Evolutionary conservation across 306 rosid genomes (phyloP).

Genomic region (Malus asiatica): DNA sequence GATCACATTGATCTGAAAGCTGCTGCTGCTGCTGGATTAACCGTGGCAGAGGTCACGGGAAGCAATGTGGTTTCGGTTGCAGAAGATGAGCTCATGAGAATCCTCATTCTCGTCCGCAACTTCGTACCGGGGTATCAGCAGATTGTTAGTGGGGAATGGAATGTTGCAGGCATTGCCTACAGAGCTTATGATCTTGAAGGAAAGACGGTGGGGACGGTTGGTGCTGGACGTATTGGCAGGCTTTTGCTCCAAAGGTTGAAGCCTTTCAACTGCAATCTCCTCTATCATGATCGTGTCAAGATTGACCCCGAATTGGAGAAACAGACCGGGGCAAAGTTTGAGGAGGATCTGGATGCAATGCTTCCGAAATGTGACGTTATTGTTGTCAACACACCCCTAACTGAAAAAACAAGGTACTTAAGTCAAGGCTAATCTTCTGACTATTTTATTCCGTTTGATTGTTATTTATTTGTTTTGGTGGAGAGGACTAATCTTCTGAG

Average conservation of each 20-base stretch:
- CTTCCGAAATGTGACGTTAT: slow-evolving; percentile 86
- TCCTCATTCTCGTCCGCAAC: slow-evolving; percentile 80
- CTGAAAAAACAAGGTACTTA: slow-evolving; percentile 79
- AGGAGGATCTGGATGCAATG: slow-evolving; percentile 93
- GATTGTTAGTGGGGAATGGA: slow-evolving; percentile 74
- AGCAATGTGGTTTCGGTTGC: slow-evolving; percentile 91
- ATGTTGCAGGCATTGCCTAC: slow-evolving; percentile 85
- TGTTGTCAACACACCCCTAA: slow-evolving; percentile 87
- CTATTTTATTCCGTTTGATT: background rate
- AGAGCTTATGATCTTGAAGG: slow-evolving; percentile 96
- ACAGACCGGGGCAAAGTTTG: slow-evolving; percentile 71
- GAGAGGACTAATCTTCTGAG: background rate
- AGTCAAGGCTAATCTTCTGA: background rate
- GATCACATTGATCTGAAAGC: slow-evolving; percentile 89
- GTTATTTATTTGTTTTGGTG: no score
- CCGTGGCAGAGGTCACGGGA: slow-evolving; percentile 97
- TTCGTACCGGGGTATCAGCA: slow-evolving; percentile 82
- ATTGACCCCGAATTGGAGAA: slow-evolving; percentile 69
- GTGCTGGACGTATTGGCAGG: slow-evolving; percentile 81
- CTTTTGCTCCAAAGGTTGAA: slow-evolving; percentile 87
- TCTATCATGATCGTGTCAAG: slow-evolving; percentile 76
- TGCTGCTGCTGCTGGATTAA: slow-evolving; percentile 88
- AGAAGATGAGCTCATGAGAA: slow-evolving; percentile 91
- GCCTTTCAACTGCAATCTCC: slow-evolving; percentile 82
- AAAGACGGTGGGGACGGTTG: slow-evolving; percentile 81